Percentiles rank a stretch among this genome's conserved stretches.
Conservation (phyloP, 257 asterid species). For the Nicotiana attenuata region DNA sequence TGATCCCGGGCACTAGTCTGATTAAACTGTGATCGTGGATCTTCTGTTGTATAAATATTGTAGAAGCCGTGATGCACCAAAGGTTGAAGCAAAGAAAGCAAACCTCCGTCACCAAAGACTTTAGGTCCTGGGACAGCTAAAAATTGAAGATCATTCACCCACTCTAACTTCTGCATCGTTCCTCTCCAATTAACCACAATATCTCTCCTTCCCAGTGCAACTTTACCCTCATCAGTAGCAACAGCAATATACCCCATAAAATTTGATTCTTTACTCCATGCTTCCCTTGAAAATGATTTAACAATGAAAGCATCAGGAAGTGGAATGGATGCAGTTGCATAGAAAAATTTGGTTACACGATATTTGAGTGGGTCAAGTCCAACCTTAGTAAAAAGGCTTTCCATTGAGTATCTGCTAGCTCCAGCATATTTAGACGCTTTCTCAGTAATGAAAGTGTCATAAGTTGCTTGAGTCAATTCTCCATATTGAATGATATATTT, state of each 20-base stretch:
- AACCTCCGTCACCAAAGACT: neutral
- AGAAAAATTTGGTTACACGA: neutral
- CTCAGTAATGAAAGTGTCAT: constrained; percentile 40
- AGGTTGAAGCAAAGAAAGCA: neutral
- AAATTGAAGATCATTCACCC: constrained; percentile 40
- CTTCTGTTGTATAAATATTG: neutral
- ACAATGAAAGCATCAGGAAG: constrained; percentile 66
- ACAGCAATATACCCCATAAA: neutral
- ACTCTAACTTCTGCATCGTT: constrained; percentile 50
- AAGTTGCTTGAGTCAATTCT: neutral
- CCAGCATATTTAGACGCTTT: constrained; percentile 76
- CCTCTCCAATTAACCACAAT: constrained; percentile 80
- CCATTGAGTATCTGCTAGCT: constrained; percentile 38
- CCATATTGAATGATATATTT: neutral
- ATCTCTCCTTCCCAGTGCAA: neutral
- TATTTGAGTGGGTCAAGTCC: constrained; percentile 53
- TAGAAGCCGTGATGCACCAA: constrained; percentile 7
- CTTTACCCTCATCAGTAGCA: neutral
- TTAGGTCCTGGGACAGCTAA: neutral
- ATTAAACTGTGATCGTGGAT: neutral
- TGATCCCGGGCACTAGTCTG: neutral
- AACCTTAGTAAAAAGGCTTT: constrained; percentile 39
- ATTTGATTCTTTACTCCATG: constrained; percentile 7
- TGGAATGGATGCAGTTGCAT: neutral
- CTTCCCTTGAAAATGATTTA: constrained; percentile 21